Evolutionary conservation across 345 rosid species (phyloP), one percentile per base, ranked within the genome.

Genomic region (Arabis hirsuta): DNA sequence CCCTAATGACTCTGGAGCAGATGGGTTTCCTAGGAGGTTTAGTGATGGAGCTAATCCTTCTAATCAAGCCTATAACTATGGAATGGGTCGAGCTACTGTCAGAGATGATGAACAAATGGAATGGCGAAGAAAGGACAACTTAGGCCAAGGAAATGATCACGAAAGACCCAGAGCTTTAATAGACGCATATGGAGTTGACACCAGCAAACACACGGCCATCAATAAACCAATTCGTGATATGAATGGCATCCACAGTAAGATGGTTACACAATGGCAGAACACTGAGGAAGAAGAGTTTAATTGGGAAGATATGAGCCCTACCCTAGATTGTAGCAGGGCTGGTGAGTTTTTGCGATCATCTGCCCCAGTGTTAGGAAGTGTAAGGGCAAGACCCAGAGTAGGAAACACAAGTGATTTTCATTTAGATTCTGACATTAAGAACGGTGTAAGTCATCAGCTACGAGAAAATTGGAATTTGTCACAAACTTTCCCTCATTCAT

Each of bases 301-400:
- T 72, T 96, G 99, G 99, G 97, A 92, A 80, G 97, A 92, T 76
- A 96, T 96, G 99, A 96, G 84, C 84, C 98, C 97, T 66, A 87
- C 96, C 22, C 79, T 87, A 72, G 94, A 88, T 57, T 84, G 76
- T 62, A 76, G 79, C 70, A 75, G 88, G 82, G 78, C 67, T 57
- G 85, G 76, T 80, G 84, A 81, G 62, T 75, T 76, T 50, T 65
- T 83, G 70, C 68, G 85, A 32, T 80, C 86, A 71, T 82, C 92
- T 43, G 74, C 58, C 71, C 83, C 80, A 61, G 69, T 85, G 64
- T 51, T 79, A 71, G 84, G 84, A 71, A 81, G 71, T 62, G 67
- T 61, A 73, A 80, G 82, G 73, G 60, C 74, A 73, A 86, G 86
- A 79, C 78, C 76, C 55, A 79, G 84, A 47, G 73, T 78, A 65